Base-by-base conservation (phyloP, 495 filamentous ascomycete species). In the Penicillium turbatum region DNA sequence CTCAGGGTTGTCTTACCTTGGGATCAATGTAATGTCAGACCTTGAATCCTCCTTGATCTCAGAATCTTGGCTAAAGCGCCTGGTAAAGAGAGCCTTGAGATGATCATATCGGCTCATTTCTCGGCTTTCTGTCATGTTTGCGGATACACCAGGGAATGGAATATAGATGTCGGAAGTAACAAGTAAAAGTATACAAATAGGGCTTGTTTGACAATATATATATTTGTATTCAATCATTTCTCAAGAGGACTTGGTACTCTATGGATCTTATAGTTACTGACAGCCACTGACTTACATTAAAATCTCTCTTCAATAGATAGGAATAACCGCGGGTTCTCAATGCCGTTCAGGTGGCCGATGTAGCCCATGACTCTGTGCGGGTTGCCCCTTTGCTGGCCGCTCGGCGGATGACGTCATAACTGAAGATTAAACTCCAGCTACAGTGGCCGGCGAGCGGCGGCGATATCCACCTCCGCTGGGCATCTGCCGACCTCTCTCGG, bases 11-110 rank as follows among this genome's bases (percentile, higher is more conserved):
- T 45, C 41, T 15, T 51, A 59, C 56, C 19, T 35, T 21, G 53
- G 29, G 27, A 51, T 40, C 4, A 59, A 35, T 29, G 56, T 55
- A 24, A 47, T 43, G 36, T 59, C 51, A 1, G 56, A 59, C 17
- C 34, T 48, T 9, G 45, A n/a, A 48, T 59, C 56, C 26, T 53
- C 50, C 15, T 40, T 34, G 13, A 21, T 34, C 24, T 31, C 29
- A 1, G 24, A 1, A n/a, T 40, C 27, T 30, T 48, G 52, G 29
- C 43, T 40, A 15, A 16, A 12, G 3, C 19, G 26, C 17, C 52
- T 30, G 15, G 52, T 30, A 16, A 54, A 54, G 1, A 54, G 6
- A 41, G 42, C 35, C 19, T 54, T 57, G 26, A 44, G 34, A 12
- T 36, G 36, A 38, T n/a, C 16, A 19, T 27, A 16, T 30, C 48